These are phyloP conservation scores for Boletus rufocinnamomeus DNA, from an alignment of 768 basidiomycete genomes.

Conservation along the genomic window DNA sequence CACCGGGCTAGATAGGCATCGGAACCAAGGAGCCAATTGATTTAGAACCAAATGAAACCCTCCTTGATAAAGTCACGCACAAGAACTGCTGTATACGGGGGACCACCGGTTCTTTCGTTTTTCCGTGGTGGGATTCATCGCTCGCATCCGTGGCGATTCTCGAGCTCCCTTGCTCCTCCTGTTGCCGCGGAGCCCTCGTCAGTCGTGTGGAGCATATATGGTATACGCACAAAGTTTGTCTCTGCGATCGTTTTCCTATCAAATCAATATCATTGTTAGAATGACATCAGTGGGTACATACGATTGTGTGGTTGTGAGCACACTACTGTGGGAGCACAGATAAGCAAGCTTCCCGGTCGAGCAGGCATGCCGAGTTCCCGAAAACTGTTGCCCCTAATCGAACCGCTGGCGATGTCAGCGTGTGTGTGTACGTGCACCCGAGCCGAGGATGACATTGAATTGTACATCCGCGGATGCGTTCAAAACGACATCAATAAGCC, in stretches of 20 bases:
- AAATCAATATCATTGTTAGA: background rate
- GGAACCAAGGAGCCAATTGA: background rate
- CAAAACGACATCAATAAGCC: background rate
- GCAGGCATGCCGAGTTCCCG: background rate
- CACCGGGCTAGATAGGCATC: background rate
- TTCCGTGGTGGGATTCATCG: background rate
- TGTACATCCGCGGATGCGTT: slow-evolving; percentile 5
- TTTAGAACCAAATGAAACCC: background rate
- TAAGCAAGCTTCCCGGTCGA: background rate
- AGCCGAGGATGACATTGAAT: background rate
- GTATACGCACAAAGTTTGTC: background rate
- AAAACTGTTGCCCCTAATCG: background rate
- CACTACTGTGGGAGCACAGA: background rate
- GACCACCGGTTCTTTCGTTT: background rate
- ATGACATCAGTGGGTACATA: background rate
- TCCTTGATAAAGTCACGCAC: slow-evolving; percentile 3
- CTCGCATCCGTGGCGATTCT: background rate
- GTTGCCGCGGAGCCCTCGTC: background rate
- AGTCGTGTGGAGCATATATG: background rate
- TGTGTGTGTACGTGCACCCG: background rate
- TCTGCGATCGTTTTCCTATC: background rate
- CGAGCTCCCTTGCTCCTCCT: background rate
- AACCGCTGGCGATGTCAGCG: background rate
- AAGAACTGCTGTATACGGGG: slow-evolving; percentile 13
- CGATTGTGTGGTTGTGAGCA: background rate